Evolutionary conservation across 1,139 yeast species (phyloP), one percentile per base, ranked within the genome.

Genomic region (Yamadazyma taylorii): DNA sequence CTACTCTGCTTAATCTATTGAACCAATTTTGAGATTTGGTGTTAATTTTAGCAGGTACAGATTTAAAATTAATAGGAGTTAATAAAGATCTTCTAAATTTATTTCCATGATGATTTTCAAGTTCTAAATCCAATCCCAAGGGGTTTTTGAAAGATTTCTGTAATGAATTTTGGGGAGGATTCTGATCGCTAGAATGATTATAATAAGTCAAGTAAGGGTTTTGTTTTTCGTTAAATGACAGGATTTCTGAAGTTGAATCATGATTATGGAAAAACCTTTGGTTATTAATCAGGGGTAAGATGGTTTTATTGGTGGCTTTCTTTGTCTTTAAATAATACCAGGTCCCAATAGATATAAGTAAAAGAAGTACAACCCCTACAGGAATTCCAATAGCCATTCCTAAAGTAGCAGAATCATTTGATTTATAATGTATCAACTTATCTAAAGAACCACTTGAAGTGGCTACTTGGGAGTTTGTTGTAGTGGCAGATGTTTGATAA

Each of bases 371-470:
- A 5, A 66, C 48, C 0, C 71, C 70, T 5, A 67, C 47, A 3
- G 76, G 76, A n/a, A 71, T 58, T 0, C 75, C 75, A 5, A 71
- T 53, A 3, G 74, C 73, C 36, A 70, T 51, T 0, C 75, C 75
- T 15, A 69, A 48, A 9, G 59, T 58, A 5, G 51, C 30, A 4
- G 58, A 51, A 17, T 35, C 31, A 32, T 14, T 8, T 15, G 28
- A 13, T 16, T 30, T 11, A 17, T 26, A n/a, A 7, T 36, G 17
- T 3, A n/a, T 17, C 27, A 30, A 19, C 5, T 14, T 24, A 24
- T 16, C 29, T 22, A 28, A 23, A 10, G 13, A 9, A n/a, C 13
- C 12, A 13, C 24, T 19, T 17, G 32, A 29, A 4, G 32, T 6
- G 6, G 17, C 24, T 8, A 17, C n/a, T 26, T 27, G 13, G 9